Conservation (phyloP, 2,329 filamentous ascomycete species). For the Scedosporium minutisporum region DNA sequence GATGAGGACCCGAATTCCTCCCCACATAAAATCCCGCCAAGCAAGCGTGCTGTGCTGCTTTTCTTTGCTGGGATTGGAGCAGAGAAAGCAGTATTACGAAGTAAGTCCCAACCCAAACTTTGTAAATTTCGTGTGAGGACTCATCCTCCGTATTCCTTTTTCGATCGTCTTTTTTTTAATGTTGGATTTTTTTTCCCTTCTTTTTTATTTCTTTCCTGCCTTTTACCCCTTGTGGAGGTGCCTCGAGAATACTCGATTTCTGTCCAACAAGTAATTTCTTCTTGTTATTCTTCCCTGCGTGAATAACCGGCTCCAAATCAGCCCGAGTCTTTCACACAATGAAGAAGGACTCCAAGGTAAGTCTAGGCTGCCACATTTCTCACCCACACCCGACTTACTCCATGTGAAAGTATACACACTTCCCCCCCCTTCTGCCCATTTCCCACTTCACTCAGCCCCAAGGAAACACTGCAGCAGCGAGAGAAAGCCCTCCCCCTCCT, state of each 20-base stretch:
- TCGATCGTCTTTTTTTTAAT: not conserved
- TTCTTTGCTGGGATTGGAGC: not conserved
- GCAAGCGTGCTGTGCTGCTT: not conserved
- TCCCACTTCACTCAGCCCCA: not conserved
- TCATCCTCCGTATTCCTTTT: not conserved
- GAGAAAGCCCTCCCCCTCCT: not conserved
- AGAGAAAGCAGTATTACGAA: not conserved
- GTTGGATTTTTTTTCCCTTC: not conserved
- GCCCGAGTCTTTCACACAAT: not conserved
- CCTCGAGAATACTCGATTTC: not conserved
- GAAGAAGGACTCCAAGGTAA: not conserved
- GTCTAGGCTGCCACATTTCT: not conserved
- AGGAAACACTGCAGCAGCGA: not conserved
- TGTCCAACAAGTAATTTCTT: not conserved
- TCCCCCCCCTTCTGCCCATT: not conserved
- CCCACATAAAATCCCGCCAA: not conserved
- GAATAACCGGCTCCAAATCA: not conserved
- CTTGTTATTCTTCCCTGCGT: not conserved
- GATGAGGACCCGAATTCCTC: not conserved
- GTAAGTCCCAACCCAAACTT: not conserved
- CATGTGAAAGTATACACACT: not conserved
- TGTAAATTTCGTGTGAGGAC: not conserved
- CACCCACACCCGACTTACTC: not conserved
- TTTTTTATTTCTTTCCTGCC: not conserved
- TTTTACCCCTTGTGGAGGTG: not conserved